phyloP scores from a whole-genome alignment of 306 rosid species.

The Sindora glabra region DNA sequence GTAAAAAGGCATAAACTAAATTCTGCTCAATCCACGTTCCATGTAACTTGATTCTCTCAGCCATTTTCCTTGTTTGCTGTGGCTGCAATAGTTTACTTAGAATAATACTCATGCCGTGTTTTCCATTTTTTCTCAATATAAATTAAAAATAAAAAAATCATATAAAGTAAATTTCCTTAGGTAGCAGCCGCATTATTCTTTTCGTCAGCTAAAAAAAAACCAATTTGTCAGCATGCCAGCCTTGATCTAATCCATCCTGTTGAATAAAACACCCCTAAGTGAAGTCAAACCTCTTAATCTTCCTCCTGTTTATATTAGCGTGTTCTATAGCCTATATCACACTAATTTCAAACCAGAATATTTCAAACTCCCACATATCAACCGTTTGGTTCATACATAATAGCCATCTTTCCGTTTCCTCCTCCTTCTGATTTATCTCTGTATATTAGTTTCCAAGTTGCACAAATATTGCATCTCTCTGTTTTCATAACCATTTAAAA shows the following conservation, averaged over 20 bases:
- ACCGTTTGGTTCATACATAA: neutral
- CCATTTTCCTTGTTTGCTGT: neutral
- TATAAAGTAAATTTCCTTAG: too few relatives aligned
- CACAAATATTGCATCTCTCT: neutral
- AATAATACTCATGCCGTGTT: neutral
- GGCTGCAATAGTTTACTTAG: neutral
- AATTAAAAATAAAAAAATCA: too few relatives aligned
- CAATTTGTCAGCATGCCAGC: constrained; percentile 15
- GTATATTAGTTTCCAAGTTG: too few relatives aligned
- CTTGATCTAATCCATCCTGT: constrained; percentile 1
- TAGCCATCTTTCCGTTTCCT: neutral
- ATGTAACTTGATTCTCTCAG: neutral
- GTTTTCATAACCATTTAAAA: neutral
- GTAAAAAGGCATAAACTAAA: neutral
- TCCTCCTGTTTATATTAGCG: neutral
- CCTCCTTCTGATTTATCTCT: neutral
- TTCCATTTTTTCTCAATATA: too few relatives aligned
- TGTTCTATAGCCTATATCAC: neutral
- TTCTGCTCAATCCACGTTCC: neutral
- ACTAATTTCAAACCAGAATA: neutral
- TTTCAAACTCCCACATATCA: neutral
- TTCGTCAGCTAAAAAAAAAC: neutral
- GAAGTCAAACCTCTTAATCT: constrained; percentile 21
- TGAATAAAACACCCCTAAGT: constrained; percentile 21
- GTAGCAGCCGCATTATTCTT: too few relatives aligned